A percentile compares a stretch with the other conserved stretches of the same genome.
These are phyloP conservation scores for Mortierella sp. DNA, from an alignment of 371 early-diverging fungal species.

Conservation along the genomic window DNA sequence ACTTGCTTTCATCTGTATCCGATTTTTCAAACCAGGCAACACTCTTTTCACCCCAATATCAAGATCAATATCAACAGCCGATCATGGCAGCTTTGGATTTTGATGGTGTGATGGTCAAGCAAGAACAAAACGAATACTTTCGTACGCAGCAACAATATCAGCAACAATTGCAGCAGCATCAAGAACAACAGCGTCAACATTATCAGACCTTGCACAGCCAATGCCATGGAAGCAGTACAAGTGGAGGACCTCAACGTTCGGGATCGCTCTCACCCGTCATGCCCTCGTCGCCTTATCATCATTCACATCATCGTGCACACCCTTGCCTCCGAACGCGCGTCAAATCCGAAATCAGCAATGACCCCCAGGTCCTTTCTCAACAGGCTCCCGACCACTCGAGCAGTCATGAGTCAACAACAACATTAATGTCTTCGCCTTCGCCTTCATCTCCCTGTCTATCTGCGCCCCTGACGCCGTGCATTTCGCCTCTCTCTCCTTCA, in stretches of 20 bases:
- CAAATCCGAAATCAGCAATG: not conserved
- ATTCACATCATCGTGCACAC: not conserved
- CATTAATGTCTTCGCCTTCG: slow-evolving; percentile 3
- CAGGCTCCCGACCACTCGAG: not conserved
- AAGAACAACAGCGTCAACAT: slow-evolving; percentile 2
- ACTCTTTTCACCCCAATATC: slow-evolving; percentile 4
- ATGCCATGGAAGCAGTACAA: not conserved
- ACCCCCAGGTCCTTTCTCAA: too few species aligned
- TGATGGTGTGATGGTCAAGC: not conserved
- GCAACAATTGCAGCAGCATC: slow-evolving; percentile 3
- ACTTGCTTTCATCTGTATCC: slow-evolving; percentile 11
- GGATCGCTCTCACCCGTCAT: slow-evolving; percentile 12
- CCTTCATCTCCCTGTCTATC: too few species aligned
- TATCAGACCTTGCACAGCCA: slow-evolving; percentile 10
- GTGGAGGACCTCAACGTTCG: slow-evolving; percentile 13
- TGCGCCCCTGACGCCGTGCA: slow-evolving; percentile 4
- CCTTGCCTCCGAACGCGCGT: not conserved
- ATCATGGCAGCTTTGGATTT: slow-evolving; percentile 7
- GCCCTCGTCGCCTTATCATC: slow-evolving; percentile 4
- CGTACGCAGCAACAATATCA: slow-evolving; percentile 11
- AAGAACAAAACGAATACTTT: not conserved
- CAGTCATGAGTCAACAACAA: not conserved
- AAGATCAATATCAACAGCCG: slow-evolving; percentile 1
- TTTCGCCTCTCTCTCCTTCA: not conserved
- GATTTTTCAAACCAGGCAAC: not conserved